phyloP scores from a whole-genome alignment of 2,329 filamentous ascomycete genomes.

The Hypoxylon sp. region DNA sequence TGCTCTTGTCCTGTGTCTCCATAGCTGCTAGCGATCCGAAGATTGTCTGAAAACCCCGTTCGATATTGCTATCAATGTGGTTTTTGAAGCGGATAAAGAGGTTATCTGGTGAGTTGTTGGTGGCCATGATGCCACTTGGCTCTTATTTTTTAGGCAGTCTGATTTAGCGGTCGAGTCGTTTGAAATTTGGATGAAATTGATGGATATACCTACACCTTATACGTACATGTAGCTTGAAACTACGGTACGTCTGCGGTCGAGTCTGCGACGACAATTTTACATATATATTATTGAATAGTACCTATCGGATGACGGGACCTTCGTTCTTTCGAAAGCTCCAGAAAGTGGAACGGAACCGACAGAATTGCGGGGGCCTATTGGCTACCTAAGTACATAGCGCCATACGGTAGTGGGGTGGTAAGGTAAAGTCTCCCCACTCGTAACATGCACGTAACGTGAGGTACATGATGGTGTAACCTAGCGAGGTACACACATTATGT shows the following conservation, averaged over 20 bases:
- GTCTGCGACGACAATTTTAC: not conserved
- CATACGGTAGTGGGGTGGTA: not conserved
- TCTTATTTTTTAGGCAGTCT: not conserved
- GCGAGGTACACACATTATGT: too few species aligned
- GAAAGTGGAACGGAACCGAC: conserved; percentile 26
- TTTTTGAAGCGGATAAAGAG: conserved; percentile 61
- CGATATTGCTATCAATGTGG: conserved; percentile 58
- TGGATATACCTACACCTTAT: conserved; percentile 10
- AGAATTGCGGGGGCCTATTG: conserved; percentile 8
- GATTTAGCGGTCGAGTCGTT: not conserved
- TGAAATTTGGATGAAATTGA: not conserved
- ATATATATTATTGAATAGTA: not conserved
- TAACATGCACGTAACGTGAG: too few species aligned
- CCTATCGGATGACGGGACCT: not conserved
- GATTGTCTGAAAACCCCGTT: conserved; percentile 51
- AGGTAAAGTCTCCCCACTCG: too few species aligned
- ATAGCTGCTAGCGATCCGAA: conserved; percentile 23
- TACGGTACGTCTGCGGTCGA: not conserved
- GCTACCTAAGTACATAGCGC: conserved; percentile 2
- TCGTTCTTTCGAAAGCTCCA: conserved; percentile 35
- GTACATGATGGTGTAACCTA: too few species aligned
- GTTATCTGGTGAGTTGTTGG: conserved; percentile 48
- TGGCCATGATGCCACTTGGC: conserved; percentile 26
- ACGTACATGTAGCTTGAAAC: not conserved
- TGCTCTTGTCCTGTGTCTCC: conserved; percentile 11